phyloP scores from a whole-genome alignment of 495 filamentous ascomycete species.

The Penicillium bialowiezense region DNA sequence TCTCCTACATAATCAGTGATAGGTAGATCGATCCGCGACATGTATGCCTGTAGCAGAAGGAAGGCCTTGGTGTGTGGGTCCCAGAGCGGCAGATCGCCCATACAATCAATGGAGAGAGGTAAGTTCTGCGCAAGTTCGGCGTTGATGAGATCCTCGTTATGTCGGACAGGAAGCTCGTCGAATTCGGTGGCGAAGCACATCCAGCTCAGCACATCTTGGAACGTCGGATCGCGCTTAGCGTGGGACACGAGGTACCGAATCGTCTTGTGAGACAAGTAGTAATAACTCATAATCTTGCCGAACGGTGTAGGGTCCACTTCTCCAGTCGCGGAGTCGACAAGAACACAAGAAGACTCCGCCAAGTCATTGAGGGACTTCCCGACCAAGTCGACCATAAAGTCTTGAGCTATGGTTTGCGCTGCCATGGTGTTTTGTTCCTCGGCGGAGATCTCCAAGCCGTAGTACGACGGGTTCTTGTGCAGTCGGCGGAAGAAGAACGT shows the following conservation, averaged over 20 bases:
- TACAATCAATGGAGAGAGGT: slow-evolving; percentile 60
- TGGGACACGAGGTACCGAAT: slow-evolving; percentile 77
- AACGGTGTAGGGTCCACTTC: slow-evolving; percentile 85
- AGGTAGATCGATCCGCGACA: slow-evolving; percentile 86
- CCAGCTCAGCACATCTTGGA: slow-evolving; percentile 87
- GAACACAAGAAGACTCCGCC: slow-evolving; percentile 76
- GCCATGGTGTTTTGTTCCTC: slow-evolving; percentile 90
- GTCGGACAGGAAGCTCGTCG: slow-evolving; percentile 95
- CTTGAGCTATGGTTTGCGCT: slow-evolving; percentile 80
- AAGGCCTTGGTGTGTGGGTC: slow-evolving; percentile 98
- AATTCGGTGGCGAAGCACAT: slow-evolving; percentile 94
- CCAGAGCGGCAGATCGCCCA: slow-evolving; percentile 86
- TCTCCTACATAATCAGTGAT: slow-evolving; percentile 98
- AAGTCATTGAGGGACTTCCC: slow-evolving; percentile 79
- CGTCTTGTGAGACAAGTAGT: slow-evolving; percentile 96
- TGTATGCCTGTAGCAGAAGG: slow-evolving; percentile 88
- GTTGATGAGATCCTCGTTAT: slow-evolving; percentile 99
- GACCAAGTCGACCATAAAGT: slow-evolving; percentile 90
- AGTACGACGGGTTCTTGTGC: slow-evolving; percentile 98
- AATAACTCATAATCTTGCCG: slow-evolving; percentile 98
- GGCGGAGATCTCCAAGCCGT: slow-evolving; percentile 89
- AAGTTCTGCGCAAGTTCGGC: slow-evolving; percentile 81
- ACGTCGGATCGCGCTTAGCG: slow-evolving; percentile 73
- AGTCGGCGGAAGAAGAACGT: slow-evolving; percentile 98
- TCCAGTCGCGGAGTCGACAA: slow-evolving; percentile 72